Base-by-base conservation (phyloP, 2,329 filamentous ascomycete species). In the Dothideomycetes sp. region DNA sequence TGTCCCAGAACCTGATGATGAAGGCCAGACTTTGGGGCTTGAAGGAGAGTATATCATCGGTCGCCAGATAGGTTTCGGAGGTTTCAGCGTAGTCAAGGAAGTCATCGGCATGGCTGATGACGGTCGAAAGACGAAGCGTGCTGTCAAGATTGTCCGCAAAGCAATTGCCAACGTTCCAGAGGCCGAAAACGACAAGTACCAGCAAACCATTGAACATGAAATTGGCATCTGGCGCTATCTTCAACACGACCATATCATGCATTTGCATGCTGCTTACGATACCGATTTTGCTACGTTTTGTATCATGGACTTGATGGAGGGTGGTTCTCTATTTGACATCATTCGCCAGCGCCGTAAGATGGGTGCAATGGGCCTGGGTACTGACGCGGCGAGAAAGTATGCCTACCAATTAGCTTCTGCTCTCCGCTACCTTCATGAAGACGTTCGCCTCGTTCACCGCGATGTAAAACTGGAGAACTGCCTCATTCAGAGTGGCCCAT, bases 391-490 rank as follows among this genome's bases (percentile, higher is more conserved):
- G 2, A 75, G 70, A 50, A 71, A 70, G 47, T 82, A 81, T 52
- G 59, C 70, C 1, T 78, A 74, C 50, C 77, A 82, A 52, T 63
- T 82, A 8, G 77, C 76, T 2, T 74, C 69, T 24, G 78, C 78
- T 3, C 59, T 82, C 31, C 70, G 78, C 39, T 82, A 82, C 53
- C 62, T 82, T 7, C 78, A 82, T 53, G 74, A 81, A 54, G 78
- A 82, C 52, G 74, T 78, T 17, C 70, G 72, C 19, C 70, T 82
- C 18, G 76, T 80, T 17, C 78, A 82, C 53, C 69, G 78, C 33
- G 78, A 82, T 54, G 71, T 82, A 53, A 82, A 82, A 55, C 68
- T 82, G 17, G 78, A 82, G 53, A 82, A 82, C 48, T 80, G 77
- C 49, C 68, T 82, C 2, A 52, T 82, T 24, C 75, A 80, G 49